Percentiles rank a stretch among this genome's conserved stretches.
Evolutionary conservation across 768 basidiomycete genomes (phyloP).

Genomic region (Pulveroboletus frians): DNA sequence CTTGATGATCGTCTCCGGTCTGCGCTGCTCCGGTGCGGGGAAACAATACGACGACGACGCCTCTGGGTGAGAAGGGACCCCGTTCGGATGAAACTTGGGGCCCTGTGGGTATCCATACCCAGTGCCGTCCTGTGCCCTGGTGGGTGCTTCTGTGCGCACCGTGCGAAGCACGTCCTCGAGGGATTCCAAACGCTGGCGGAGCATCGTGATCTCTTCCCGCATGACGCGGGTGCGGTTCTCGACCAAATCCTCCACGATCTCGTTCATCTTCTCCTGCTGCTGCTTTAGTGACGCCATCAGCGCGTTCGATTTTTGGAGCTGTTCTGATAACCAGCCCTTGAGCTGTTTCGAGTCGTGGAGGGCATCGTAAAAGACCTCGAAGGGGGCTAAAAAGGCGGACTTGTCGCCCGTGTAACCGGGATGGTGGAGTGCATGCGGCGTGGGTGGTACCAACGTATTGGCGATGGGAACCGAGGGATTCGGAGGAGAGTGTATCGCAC

Average conservation of each 20-base stretch:
- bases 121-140: conserved; percentile 10
- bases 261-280: conserved; percentile 60
- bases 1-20: conserved; percentile 32
- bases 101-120: conserved; percentile 18
- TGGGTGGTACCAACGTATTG: conserved; percentile 58
- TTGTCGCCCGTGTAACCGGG: conserved; percentile 61
- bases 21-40: conserved; percentile 36
- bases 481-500: conserved; percentile 45
- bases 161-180: conserved; percentile 47
- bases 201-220: conserved; percentile 53
- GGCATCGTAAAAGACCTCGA: conserved; percentile 81
- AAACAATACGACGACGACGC: conserved; percentile 43
- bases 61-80: conserved; percentile 27
- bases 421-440: conserved; percentile 60
- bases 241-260: conserved; percentile 54
- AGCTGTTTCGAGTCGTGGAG: conserved; percentile 76
- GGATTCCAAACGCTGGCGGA: conserved; percentile 63
- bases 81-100: conserved; percentile 35
- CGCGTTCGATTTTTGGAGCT: conserved; percentile 58
- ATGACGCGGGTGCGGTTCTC: conserved; percentile 57
- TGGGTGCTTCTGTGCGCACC: conserved; percentile 21
- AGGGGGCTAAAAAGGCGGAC: conserved; percentile 74
- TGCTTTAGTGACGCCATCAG: conserved; percentile 49
- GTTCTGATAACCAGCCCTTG: conserved; percentile 70
- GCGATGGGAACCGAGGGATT: conserved; percentile 66